Conservation (phyloP, 768 basidiomycete genomes). For the Mycena filopes region DNA sequence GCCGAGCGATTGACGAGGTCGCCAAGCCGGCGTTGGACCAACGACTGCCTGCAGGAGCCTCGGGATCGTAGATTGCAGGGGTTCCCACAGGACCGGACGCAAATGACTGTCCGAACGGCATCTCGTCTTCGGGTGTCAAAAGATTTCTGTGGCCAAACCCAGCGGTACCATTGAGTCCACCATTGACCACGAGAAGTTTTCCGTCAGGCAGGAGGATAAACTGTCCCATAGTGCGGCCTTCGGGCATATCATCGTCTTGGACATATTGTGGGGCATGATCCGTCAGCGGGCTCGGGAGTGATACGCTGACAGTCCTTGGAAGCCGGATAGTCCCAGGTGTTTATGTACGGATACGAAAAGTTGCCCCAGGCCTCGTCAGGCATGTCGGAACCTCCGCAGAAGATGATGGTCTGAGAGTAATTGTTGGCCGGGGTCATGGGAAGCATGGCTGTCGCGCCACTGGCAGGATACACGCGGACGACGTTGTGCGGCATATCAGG, state of each 20-base stretch:
- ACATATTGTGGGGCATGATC: constrained; percentile 67
- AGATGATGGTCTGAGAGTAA: constrained; percentile 85
- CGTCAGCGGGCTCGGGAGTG: constrained; percentile 85
- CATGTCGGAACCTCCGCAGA: constrained; percentile 89
- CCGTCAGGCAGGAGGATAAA: constrained; percentile 87
- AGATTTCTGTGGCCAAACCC: constrained; percentile 61
- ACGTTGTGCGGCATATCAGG: constrained; percentile 80
- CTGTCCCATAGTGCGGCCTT: constrained; percentile 92
- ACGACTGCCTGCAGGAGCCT: constrained; percentile 73
- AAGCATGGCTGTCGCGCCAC: constrained; percentile 86
- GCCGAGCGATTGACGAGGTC: constrained; percentile 73
- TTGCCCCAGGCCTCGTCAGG: constrained; percentile 78
- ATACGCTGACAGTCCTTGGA: constrained; percentile 83
- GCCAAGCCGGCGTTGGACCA: constrained; percentile 77
- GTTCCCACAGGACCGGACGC: constrained; percentile 82
- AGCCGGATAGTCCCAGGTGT: constrained; percentile 79
- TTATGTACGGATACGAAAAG: constrained; percentile 75
- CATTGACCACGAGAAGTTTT: constrained; percentile 85
- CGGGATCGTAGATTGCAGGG: constrained; percentile 88
- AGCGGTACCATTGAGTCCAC: constrained; percentile 79
- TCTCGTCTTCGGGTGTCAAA: constrained; percentile 47
- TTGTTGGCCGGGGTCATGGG: constrained; percentile 92
- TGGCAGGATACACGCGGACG: constrained; percentile 53
- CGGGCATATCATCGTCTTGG: constrained; percentile 80
- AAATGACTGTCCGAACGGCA: constrained; percentile 78